These are phyloP conservation scores for Tillandsia fasciculata DNA, from an alignment of 176 grass and related monocot species.

Conservation along the genomic window DNA sequence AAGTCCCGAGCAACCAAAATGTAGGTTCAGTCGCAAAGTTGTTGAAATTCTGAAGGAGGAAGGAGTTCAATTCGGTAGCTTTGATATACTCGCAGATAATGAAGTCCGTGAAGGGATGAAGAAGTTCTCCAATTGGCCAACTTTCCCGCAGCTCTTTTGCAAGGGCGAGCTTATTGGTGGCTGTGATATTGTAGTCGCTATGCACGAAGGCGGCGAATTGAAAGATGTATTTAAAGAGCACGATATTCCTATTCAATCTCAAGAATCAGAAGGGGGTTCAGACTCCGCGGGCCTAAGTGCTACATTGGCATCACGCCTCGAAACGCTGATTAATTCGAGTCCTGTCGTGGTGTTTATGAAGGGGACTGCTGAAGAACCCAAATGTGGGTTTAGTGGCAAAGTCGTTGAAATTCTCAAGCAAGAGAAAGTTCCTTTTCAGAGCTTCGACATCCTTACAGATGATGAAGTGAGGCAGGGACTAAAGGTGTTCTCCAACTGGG, in stretches of 20 bases:
- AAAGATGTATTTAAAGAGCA: conserved; percentile 68
- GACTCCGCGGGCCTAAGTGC: conserved; percentile 24
- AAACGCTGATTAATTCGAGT: conserved; percentile 46
- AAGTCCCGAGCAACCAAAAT: conserved; percentile 70
- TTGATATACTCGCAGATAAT: conserved; percentile 77
- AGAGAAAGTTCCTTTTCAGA: conserved; percentile 75
- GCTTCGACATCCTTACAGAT: conserved; percentile 81
- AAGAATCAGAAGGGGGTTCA: conserved; percentile 26
- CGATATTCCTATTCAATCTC: conserved; percentile 35
- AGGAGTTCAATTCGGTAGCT: conserved; percentile 67
- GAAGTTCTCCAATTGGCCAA: conserved; percentile 92
- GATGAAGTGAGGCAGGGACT: conserved; percentile 77
- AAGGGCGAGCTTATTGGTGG: conserved; percentile 89
- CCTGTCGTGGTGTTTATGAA: conserved; percentile 89
- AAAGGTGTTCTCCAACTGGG: conserved; percentile 78
- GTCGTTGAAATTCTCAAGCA: conserved; percentile 79
- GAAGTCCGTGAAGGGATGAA: conserved; percentile 90
- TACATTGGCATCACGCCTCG: conserved; percentile 41
- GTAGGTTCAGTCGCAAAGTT: conserved; percentile 82
- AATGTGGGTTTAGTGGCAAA: conserved; percentile 95
- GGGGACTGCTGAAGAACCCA: conserved; percentile 72
- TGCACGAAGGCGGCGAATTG: conserved; percentile 81
- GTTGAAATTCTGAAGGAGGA: conserved; percentile 75
- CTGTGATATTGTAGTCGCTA: conserved; percentile 79
- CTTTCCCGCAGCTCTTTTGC: conserved; percentile 89